Evolutionary conservation across 768 basidiomycete genomes (phyloP), one percentile per base, ranked within the genome.

Genomic region (Filobasidium wieringae): DNA sequence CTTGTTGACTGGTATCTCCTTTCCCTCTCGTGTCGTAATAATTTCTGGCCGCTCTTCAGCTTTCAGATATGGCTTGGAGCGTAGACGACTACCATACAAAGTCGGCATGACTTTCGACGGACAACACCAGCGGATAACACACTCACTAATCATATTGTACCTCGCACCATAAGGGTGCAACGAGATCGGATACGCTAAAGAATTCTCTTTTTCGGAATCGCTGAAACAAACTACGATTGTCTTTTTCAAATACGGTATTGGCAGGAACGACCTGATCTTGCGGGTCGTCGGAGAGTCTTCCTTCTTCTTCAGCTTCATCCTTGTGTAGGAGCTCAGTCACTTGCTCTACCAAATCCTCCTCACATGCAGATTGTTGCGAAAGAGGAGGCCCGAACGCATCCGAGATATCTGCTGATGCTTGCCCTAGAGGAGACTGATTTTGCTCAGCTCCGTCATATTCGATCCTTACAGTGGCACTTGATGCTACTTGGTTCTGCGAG

Each of bases 141-240:
- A 62, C 71, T 51, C 34, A 72, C 71, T 73, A 73, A 51, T 73
- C 70, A 57, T 68, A 72, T 64, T 73, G 57, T 7, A 71, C 69
- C 55, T 75, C 74, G 52, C 75, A 76, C 75, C 75, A 76, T 5
- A 67, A 52, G 0, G 74, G 70, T n/a, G 68, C 72, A 1, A 72
- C 71, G 11, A 76, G 63, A 60, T 76, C 75, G 1, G 74, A 69
- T 5, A 75, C 73, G 36, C 72, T 75, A 53, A 76, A 68, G 43
- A 64, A 70, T 7, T 68, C 71, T 45, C 65, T 64, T 39, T 66
- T 68, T 36, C 74, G 61, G 37, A 73, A 74, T 27, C 50, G 49
- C 24, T 57, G 26, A 26, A 57, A 57, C 43, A 57, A 57, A 34
- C 49, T 57, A 33, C 43, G 34, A 36, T 57, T 43, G 34, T 53